These are phyloP conservation scores for Fusarium redolens DNA, from an alignment of 2,329 filamentous ascomycete species.

Conservation along the genomic window DNA sequence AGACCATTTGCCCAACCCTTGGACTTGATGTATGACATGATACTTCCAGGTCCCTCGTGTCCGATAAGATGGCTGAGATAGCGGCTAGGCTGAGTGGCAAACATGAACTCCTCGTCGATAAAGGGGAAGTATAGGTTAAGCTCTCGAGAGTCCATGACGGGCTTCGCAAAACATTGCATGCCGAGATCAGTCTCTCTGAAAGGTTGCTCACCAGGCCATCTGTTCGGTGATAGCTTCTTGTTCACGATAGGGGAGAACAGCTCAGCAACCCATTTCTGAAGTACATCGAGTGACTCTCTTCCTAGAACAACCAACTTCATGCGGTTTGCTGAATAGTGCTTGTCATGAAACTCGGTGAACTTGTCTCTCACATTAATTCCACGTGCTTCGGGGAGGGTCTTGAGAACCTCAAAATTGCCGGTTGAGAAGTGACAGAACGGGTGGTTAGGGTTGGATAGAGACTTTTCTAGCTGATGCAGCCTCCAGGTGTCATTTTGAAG, in stretches of 20 bases:
- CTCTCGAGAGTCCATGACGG: conserved; percentile 87
- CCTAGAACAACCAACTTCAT: conserved; percentile 94
- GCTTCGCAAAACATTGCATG: conserved; percentile 86
- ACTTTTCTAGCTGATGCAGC: conserved; percentile 87
- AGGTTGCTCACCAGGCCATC: no score
- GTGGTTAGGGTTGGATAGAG: conserved; percentile 84
- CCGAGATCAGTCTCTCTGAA: no score
- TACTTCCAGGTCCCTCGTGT: conserved; percentile 91
- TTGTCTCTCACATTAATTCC: conserved; percentile 88
- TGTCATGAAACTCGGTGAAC: conserved; percentile 91
- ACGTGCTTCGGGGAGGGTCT: conserved; percentile 80
- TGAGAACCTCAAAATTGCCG: conserved; percentile 86
- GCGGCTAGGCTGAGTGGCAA: conserved; percentile 82
- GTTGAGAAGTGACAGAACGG: conserved; percentile 94
- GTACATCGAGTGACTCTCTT: conserved; percentile 80
- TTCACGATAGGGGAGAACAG: conserved; percentile 85
- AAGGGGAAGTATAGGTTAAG: conserved; percentile 87
- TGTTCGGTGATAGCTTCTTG: conserved; percentile 76
- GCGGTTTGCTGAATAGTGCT: conserved; percentile 89
- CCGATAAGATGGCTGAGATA: conserved; percentile 93
- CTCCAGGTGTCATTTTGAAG: conserved; percentile 91
- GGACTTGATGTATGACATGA: conserved; percentile 88
- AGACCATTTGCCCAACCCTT: conserved; percentile 91
- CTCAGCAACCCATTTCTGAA: conserved; percentile 86
- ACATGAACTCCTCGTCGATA: conserved; percentile 83